A percentile compares a stretch with the other conserved stretches of the same genome.
phyloP scores from a whole-genome alignment of 2,329 filamentous ascomycete genomes.

The Arthrobotrys musiformis region DNA sequence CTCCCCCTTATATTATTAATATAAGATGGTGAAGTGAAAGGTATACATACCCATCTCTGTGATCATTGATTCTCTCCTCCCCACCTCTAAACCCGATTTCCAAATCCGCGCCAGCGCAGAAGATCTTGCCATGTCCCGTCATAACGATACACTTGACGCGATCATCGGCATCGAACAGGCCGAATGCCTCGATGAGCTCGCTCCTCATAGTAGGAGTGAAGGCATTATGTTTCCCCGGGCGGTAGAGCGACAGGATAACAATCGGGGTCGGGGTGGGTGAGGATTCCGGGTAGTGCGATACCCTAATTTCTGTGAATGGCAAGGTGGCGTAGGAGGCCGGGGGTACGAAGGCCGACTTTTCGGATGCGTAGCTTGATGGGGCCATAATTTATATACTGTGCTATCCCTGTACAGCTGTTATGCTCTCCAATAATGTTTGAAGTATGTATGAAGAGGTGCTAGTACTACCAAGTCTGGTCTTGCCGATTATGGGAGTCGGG shows the following conservation, averaged over 20 bases:
- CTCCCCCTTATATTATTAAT: not conserved
- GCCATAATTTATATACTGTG: no score
- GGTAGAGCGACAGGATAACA: conserved; percentile 73
- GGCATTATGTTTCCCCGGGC: conserved; percentile 75
- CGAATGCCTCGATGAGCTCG: conserved; percentile 70
- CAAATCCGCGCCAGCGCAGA: conserved; percentile 72
- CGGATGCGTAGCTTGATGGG: conserved; percentile 26
- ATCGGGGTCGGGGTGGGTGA: conserved; percentile 71
- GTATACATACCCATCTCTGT: conserved; percentile 40
- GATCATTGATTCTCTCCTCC: conserved; percentile 48
- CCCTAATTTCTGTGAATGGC: conserved; percentile 64
- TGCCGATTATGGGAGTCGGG: not conserved
- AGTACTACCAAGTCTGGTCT: no score
- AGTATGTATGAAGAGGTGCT: no score
- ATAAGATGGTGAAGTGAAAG: not conserved
- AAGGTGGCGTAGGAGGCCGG: conserved; percentile 64
- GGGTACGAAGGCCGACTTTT: conserved; percentile 40
- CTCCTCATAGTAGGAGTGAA: conserved; percentile 74
- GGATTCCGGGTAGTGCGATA: conserved; percentile 67
- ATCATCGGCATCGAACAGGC: conserved; percentile 67
- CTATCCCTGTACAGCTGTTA: no score
- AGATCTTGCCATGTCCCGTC: conserved; percentile 68
- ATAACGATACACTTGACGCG: conserved; percentile 70
- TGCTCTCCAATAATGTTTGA: no score
- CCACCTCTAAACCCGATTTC: conserved; percentile 61